Evolutionary conservation across 1,284 basidiomycete species (phyloP).

Genomic region (Singerocomus rubriflavus): DNA sequence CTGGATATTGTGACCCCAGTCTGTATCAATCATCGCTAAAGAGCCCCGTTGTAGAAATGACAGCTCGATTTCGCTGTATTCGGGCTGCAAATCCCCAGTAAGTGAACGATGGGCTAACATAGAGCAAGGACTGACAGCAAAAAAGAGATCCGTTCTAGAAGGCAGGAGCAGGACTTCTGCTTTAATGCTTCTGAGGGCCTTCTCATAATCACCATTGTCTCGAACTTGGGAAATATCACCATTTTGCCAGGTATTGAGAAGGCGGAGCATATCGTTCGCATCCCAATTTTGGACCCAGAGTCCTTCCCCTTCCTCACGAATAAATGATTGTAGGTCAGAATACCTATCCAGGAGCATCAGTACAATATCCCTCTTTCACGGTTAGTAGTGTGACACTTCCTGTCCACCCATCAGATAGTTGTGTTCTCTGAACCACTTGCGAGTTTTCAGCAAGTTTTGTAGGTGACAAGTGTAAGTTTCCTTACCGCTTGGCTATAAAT

Average conservation of each 20-base stretch:
- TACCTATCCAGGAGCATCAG: conserved; percentile 31
- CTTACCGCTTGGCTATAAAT: conserved; percentile 51
- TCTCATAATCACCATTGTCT: conserved; percentile 42
- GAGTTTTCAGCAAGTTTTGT: neutral
- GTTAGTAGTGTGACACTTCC: conserved; percentile 23
- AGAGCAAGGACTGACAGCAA: conserved; percentile 38
- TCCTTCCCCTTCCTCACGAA: conserved; percentile 50
- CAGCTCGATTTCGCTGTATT: conserved; percentile 53
- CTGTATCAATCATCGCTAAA: conserved; percentile 14
- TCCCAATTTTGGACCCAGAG: conserved; percentile 47
- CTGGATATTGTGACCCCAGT: conserved; percentile 17
- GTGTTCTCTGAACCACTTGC: conserved; percentile 54
- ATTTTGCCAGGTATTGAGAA: conserved; percentile 54
- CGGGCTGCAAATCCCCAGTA: conserved; percentile 37
- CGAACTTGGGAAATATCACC: conserved; percentile 51
- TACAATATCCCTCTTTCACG: neutral
- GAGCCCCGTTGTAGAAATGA: conserved; percentile 35
- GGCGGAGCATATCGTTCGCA: conserved; percentile 52
- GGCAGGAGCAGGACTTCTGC: conserved; percentile 58
- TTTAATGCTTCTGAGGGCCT: conserved; percentile 42
- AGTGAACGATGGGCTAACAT: neutral
- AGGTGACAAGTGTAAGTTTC: neutral
- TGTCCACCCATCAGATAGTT: conserved; percentile 42
- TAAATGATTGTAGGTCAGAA: conserved; percentile 46
- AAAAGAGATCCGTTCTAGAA: conserved; percentile 57